phyloP scores from a whole-genome alignment of 2,329 filamentous ascomycete species.

The Chaetomium sp. region DNA sequence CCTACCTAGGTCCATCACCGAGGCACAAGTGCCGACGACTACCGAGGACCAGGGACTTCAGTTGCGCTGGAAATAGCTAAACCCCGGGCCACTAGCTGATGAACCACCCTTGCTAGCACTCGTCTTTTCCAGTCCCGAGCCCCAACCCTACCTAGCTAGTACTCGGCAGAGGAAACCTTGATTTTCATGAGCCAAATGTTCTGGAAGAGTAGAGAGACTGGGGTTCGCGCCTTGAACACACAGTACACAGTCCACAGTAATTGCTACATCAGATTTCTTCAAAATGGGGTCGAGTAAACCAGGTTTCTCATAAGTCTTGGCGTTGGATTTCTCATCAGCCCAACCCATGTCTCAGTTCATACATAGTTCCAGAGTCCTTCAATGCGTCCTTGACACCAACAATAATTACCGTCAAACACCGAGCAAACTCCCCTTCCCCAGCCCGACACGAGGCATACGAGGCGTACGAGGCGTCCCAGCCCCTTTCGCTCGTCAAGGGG shows the following conservation, averaged over 20 bases:
- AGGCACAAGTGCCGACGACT: neutral
- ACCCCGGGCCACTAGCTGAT: no score
- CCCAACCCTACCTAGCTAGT: neutral
- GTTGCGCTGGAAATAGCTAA: neutral
- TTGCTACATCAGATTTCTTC: no score
- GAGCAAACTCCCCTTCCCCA: neutral
- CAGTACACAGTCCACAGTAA: no score
- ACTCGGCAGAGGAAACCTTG: neutral
- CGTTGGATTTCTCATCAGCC: no score
- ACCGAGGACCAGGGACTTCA: neutral
- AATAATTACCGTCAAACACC: neutral
- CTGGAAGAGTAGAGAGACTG: neutral
- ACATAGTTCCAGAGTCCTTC: neutral
- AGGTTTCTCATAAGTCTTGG: neutral
- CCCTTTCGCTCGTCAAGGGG: neutral
- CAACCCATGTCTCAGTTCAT: no score
- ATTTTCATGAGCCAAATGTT: neutral
- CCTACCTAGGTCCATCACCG: neutral
- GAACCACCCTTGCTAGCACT: neutral
- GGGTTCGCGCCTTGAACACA: neutral
- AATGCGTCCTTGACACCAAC: neutral
- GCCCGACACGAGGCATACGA: no score
- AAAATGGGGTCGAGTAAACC: neutral
- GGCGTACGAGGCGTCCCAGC: no score
- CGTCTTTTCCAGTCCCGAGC: constrained; percentile 8